Evolutionary conservation across 192 early-diverging fungal species (phyloP), one percentile per base, ranked within the genome.

Genomic region (Funneliformis geosporum): DNA sequence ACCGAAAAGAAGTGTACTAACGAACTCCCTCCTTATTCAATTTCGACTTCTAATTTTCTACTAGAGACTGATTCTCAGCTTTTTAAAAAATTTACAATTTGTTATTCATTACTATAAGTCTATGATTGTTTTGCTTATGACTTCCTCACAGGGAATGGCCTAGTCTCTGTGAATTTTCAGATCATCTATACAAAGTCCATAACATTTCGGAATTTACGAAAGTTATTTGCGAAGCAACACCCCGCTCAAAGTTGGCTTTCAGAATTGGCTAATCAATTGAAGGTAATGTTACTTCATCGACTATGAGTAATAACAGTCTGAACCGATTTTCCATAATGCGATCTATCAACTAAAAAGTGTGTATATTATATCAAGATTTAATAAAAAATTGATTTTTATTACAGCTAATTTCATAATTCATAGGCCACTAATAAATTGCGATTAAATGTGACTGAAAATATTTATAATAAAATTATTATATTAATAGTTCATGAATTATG

Each of bases 41-140:
- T 25, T 33, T n/a, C 10, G 62, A 65, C 23, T 65, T 25, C 23
- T 28, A 65, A 25, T 65, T 65, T 28, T 65, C 33, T 65, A 33
- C 62, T 21, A 8, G 62, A 65, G 62, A 65, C 33, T 23, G 62
- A 9, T 21, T 65, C 62, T 65, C n/a, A 65, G 18, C 62, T 25
- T 23, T 21, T 65, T 65, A 6, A 69, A 69, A 62, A 38, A 23
- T 69, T 69, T 38, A 21, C 11, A 69, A 69, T 69, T 28, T 69
- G 14, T 39, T 39, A 69, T 23, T 69, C 27, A 69, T 69, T 69
- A 69, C 12, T 40, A n/a, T n/a, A n/a, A n/a, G n/a, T n/a, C n/a
- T n/a, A 8, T n/a, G 42, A 69, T 69, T n/a, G 16, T 69, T 33
- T 69, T 69, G 33, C n/a, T 69, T 40, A 69, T 69, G 67, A 12